Evolutionary conservation across 768 basidiomycete species (phyloP).

Genomic region (Pleurotus salmoneostramineus): DNA sequence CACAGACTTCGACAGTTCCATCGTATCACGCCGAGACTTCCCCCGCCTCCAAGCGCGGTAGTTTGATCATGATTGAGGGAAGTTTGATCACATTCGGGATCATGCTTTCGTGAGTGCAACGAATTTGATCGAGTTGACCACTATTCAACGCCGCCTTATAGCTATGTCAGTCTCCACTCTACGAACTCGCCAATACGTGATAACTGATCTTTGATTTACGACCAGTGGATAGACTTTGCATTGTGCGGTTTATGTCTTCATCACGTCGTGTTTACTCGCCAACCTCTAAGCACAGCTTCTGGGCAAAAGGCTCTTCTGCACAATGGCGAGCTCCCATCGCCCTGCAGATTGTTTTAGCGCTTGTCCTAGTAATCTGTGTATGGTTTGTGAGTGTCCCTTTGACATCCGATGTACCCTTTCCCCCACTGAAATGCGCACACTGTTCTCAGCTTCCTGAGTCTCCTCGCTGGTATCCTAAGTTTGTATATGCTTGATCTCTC

Average conservation of each 20-base stretch:
- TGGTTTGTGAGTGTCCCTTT: slow-evolving; percentile 36
- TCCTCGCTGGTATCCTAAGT: slow-evolving; percentile 42
- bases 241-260: slow-evolving; percentile 32
- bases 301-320: slow-evolving; percentile 43
- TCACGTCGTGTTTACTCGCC: neutral
- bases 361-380: slow-evolving; percentile 48
- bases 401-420: neutral
- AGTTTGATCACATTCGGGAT: neutral
- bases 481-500: neutral
- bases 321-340: slow-evolving; percentile 66
- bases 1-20: slow-evolving; percentile 45
- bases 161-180: slow-evolving; percentile 11
- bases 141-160: slow-evolving; percentile 15
- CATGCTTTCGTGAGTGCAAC: neutral
- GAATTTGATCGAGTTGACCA: neutral
- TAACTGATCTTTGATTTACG: neutral
- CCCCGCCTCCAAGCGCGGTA: slow-evolving; percentile 43
- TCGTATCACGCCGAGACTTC: slow-evolving; percentile 52
- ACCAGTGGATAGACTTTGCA: slow-evolving; percentile 62
- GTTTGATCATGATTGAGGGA: slow-evolving; percentile 41
- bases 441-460: slow-evolving; percentile 49
- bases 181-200: too few species aligned
- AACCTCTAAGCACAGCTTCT: slow-evolving; percentile 36
- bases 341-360: slow-evolving; percentile 51
- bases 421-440: neutral